Conservation (phyloP, 129 eudicot species). For the Pseudognaphalium luteoalbum region DNA sequence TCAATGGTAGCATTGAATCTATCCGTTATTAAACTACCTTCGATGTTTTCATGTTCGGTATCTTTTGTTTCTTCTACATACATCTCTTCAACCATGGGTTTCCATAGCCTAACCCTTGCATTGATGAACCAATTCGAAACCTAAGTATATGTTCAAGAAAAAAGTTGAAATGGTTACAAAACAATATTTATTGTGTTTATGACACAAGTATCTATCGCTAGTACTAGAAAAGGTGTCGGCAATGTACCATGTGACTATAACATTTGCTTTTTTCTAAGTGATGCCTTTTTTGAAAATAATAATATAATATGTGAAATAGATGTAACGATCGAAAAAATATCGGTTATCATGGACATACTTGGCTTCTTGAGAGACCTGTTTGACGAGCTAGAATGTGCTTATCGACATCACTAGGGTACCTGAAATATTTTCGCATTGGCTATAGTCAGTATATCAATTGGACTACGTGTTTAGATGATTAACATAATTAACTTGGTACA, state of each 20-base stretch:
- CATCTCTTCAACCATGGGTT: conserved; percentile 99
- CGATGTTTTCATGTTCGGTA: conserved; percentile 43
- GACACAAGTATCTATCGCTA: neutral
- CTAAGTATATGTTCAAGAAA: conserved; percentile 34
- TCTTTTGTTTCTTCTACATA: conserved; percentile 82
- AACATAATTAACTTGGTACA: neutral
- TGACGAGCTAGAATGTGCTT: conserved; percentile 94
- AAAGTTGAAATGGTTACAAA: conserved; percentile 2
- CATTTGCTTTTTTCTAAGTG: neutral
- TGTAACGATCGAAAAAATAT: neutral
- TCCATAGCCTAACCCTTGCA: conserved; percentile 98
- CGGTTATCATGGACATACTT: conserved; percentile 47
- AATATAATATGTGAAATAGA: neutral
- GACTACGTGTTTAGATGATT: neutral
- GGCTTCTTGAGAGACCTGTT: conserved; percentile 99
- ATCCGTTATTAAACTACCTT: conserved; percentile 31
- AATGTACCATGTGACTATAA: neutral
- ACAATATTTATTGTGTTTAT: neutral
- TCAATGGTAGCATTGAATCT: conserved; percentile 37
- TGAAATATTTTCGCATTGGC: conserved; percentile 31
- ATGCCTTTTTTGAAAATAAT: neutral
- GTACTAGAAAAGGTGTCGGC: conserved; percentile 14
- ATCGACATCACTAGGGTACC: conserved; percentile 97
- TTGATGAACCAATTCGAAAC: conserved; percentile 99
- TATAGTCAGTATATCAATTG: neutral